Evolutionary conservation across 2,329 filamentous ascomycete species (phyloP), one percentile per base, ranked within the genome.

Genomic region (Colletotrichum somersetense): DNA sequence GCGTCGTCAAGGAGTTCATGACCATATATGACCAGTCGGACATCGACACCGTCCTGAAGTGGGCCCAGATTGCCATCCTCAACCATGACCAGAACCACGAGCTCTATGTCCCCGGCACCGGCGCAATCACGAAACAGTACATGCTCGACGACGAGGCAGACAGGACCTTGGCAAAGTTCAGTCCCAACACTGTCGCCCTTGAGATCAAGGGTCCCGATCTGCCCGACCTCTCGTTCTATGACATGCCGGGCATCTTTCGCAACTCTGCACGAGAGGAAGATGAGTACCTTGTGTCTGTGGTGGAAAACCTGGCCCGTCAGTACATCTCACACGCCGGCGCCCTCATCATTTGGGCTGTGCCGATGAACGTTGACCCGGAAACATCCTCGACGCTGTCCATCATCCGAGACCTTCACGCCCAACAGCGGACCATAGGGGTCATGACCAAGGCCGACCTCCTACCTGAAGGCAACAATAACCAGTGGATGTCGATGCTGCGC

Each of bases 391-490:
- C 93, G 0, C 89, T 92, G 14, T 86, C 87, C 0, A 85, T 94
- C 3, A 89, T 95, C 75, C 81, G 89, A 40, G 79, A 86, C 53
- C 82, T 89, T 1, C 84, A 84, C 1, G 92, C 91, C 0, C 84
- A 87, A 2, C 74, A 84, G 4, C 85, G 91, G 1, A 93, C 91
- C 1, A 85, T 93, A 65, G 93, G 93, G 0, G 92, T 97, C 0
- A 85, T 97, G 20, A 97, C 95, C 0, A 97, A 97, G 77, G 94
- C 95, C 0, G 95, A 97, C 73, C 87, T 92, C 0, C 81, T 95
- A 0, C 87, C 89, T 0, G 85, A 86, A 0, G 84, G 86, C 1
- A 83, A 89, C 0, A 82, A 84, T 0, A 75, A 80, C 0, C 89
- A 91, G 67, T 93, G 92, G 87, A 78, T 89, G 0, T 82, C 87